Conservation (phyloP, 352 stramenopile genomes). For the Phytophthora ohioensis region DNA sequence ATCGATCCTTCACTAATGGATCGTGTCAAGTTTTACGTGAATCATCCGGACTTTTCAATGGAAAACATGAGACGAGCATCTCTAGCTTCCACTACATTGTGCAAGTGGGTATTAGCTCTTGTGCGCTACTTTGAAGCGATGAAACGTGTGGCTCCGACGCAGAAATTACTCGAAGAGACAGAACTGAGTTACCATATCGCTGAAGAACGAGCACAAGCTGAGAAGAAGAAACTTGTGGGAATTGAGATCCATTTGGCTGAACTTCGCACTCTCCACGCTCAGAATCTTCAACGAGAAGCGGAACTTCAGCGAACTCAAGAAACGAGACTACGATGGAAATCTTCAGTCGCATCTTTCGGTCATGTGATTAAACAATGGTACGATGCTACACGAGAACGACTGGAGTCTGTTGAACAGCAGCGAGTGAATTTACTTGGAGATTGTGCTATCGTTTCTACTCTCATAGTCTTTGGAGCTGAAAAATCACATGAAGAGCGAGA, state of each 20-base stretch:
- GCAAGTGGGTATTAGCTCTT: conserved; percentile 76
- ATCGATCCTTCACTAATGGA: conserved; percentile 58
- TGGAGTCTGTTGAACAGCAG: conserved; percentile 31
- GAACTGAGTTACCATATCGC: conserved; percentile 53
- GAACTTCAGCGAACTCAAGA: conserved; percentile 66
- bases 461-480: conserved; percentile 44
- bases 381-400: conserved; percentile 31
- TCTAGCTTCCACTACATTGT: conserved; percentile 72
- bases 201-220: conserved; percentile 46
- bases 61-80: conserved; percentile 82
- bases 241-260: conserved; percentile 63
- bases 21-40: conserved; percentile 64
- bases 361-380: conserved; percentile 53
- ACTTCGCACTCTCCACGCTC: conserved; percentile 42
- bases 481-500: conserved; percentile 33
- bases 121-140: conserved; percentile 79
- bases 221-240: conserved; percentile 62
- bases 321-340: conserved; percentile 53
- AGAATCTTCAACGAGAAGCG: conserved; percentile 48
- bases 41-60: conserved; percentile 81
- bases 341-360: conserved; percentile 47
- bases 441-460: conserved; percentile 44
- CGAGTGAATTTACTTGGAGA: conserved; percentile 45
- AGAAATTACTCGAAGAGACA: conserved; percentile 53
- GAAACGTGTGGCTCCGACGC: conserved; percentile 62